phyloP scores from a whole-genome alignment of 2,329 filamentous ascomycete species.

The Aspergillus sp. region DNA sequence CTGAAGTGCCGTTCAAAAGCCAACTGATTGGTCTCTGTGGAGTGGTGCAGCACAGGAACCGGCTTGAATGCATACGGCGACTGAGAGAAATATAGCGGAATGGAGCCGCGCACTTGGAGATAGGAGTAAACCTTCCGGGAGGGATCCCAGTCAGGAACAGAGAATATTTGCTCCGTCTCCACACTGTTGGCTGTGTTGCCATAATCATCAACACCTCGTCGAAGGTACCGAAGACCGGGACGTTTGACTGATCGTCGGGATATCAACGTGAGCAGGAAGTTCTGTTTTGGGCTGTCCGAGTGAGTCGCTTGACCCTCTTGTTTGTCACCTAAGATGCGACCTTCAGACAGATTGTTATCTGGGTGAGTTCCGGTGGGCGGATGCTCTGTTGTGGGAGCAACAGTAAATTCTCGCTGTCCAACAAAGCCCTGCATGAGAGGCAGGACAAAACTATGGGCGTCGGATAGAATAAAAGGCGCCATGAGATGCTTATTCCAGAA shows the following conservation, averaged over 20 bases:
- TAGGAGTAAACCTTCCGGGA: constrained; percentile 72
- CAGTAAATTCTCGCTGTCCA: constrained; percentile 77
- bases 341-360: constrained; percentile 22
- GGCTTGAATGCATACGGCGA: constrained; percentile 92
- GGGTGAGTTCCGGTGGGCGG: constrained; percentile 11
- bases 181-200: constrained; percentile 87
- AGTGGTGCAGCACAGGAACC: constrained; percentile 77
- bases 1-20: constrained; percentile 81
- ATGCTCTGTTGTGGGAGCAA: constrained; percentile 49
- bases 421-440: constrained; percentile 94
- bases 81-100: constrained; percentile 93
- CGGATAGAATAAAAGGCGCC: constrained; percentile 70
- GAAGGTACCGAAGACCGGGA: constrained; percentile 84
- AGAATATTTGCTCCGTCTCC: constrained; percentile 93
- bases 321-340: constrained; percentile 44
- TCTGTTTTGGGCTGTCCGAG: constrained; percentile 32
- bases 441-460: constrained; percentile 68
- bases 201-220: constrained; percentile 85
- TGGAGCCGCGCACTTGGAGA: constrained; percentile 83
- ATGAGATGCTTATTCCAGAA: constrained; percentile 89
- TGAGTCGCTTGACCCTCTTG: constrained; percentile 27
- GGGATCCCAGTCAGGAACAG: constrained; percentile 64
- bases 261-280: constrained; percentile 81
- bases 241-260: constrained; percentile 85
- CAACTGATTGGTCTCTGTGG: constrained; percentile 70